Conservation (phyloP, 805 yeast species). For the Wickerhamomyces subpelliculosus region DNA sequence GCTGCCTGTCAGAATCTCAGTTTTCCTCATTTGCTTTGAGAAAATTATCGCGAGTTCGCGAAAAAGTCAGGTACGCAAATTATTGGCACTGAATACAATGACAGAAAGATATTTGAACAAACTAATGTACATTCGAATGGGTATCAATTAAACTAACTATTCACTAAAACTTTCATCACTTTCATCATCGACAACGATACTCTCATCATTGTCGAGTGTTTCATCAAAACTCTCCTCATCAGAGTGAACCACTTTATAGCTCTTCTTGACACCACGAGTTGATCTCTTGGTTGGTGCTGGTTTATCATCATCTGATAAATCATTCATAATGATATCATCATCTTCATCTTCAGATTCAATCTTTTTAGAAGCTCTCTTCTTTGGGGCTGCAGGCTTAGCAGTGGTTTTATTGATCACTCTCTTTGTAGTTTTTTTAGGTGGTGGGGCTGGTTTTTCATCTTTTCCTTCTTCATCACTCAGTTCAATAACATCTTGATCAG, state of each 20-base stretch:
- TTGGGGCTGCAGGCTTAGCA: constrained; percentile 3
- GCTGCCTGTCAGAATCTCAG: no score
- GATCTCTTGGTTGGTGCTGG: background rate
- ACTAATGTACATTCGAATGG: background rate
- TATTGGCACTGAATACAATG: no score
- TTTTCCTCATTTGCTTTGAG: no score
- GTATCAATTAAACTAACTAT: background rate
- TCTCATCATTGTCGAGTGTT: background rate
- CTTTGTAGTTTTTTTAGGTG: constrained; percentile 5
- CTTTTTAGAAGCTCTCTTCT: constrained; percentile 3
- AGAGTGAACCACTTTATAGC: background rate
- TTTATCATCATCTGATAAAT: constrained; percentile 11
- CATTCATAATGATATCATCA: background rate
- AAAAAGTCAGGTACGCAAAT: no score
- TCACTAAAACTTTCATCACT: background rate
- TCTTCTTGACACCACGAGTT: constrained; percentile 1
- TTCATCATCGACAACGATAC: background rate
- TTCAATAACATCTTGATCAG: background rate
- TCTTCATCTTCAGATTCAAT: constrained; percentile 11
- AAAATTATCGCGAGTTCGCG: no score
- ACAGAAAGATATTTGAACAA: no score
- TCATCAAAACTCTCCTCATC: background rate
- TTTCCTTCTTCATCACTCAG: constrained; percentile 5
- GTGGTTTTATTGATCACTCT: constrained; percentile 7
- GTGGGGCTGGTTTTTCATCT: background rate